These are phyloP conservation scores for Kodamaea laetipori DNA, from an alignment of 805 yeast species.

Conservation along the genomic window DNA sequence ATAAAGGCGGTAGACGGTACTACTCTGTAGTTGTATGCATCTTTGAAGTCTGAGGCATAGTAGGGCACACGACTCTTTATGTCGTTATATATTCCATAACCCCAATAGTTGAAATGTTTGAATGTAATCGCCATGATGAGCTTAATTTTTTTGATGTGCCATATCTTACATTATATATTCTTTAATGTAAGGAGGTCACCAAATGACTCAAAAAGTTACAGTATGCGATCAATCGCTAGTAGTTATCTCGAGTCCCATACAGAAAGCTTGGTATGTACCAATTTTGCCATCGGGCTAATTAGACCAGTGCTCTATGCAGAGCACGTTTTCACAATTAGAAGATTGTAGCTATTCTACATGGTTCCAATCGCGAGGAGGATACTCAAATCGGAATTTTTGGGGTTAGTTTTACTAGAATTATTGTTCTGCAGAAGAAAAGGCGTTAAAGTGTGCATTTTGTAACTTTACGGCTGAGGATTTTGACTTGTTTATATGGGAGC, in stretches of 20 bases:
- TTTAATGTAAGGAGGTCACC: neutral
- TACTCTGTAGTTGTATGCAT: slow-evolving; percentile 83
- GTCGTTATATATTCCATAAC: slow-evolving; percentile 58
- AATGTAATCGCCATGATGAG: slow-evolving; percentile 12
- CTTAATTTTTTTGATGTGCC: neutral
- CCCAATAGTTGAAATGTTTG: slow-evolving; percentile 22
- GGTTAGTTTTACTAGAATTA: neutral
- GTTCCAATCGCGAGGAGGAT: no score
- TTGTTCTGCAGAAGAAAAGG: neutral
- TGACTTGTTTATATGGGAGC: neutral
- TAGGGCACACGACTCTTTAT: slow-evolving; percentile 57
- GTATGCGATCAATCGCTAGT: no score
- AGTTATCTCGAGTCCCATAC: no score
- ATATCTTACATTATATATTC: neutral
- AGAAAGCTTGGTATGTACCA: no score
- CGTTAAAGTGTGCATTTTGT: neutral
- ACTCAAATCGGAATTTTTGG: neutral
- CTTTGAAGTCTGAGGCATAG: slow-evolving; percentile 77
- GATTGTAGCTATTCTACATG: no score
- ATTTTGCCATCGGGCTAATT: no score
- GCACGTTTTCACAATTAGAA: no score
- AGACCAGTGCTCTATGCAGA: no score
- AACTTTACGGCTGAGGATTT: neutral
- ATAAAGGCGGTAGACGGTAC: slow-evolving; percentile 81
- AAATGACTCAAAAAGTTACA: no score